Base-by-base conservation (phyloP, 345 rosid genomes). In the Populus pruinosa region DNA sequence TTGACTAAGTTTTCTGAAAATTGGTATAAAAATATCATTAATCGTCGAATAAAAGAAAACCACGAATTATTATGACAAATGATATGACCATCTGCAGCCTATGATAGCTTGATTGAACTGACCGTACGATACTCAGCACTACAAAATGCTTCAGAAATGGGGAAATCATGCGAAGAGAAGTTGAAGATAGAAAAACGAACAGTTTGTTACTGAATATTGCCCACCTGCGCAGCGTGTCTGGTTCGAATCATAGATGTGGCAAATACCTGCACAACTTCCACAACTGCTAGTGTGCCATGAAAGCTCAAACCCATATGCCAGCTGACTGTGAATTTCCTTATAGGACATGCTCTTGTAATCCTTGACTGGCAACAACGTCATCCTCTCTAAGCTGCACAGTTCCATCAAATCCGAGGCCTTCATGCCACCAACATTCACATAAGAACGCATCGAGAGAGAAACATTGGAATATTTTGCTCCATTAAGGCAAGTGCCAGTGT, bases 281-380 rank as follows among this genome's bases (percentile, higher is more conserved):
- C 72, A 69, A 9, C 0, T 16, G 39, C 67, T 36, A 13, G 12
- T 8, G 61, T 65, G 59, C 81, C 81, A 78, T 25, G 65, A 62
- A 71, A 78, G 49, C 75, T 78, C 80, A 64, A 78, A 78, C 31
- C 80, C 80, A 25, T 62, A 64, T 5, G 10, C 71, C 50, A 78
- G 62, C 25, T 18, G 61, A n/a, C 53, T 50, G 27, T 70, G 69
- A 14, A 77, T 36, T 7, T 71, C 80, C 43, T 38, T 20, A 10
- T 6, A 77, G 31, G 75, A 31, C 14, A 27, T 47, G 8, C 21
- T 70, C n/a, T 21, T 21, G 31, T 27, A 18, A 71, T 71, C 49
- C 6, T 13, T 70, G 16, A 6, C 16, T 13, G 74, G 76, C 69
- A 70, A 63, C 9, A 64, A 5, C 39, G 33, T n/a, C 64, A 47